These are phyloP conservation scores for Hansenula sp. DNA, from an alignment of 1,139 yeast genomes.

Conservation along the genomic window DNA sequence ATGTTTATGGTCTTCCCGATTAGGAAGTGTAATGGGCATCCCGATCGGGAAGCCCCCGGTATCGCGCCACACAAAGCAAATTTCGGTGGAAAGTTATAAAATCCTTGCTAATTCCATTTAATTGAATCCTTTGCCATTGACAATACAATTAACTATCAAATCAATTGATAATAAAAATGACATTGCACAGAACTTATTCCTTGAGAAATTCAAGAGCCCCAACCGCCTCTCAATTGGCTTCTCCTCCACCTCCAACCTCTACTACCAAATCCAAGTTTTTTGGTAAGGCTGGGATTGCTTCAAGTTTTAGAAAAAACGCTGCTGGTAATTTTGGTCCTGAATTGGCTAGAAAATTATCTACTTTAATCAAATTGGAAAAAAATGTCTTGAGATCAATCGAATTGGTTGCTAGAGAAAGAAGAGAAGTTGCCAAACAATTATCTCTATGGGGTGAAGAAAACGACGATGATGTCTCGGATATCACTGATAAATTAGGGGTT, in stretches of 20 bases:
- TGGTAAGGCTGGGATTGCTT: conserved; percentile 67
- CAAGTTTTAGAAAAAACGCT: conserved; percentile 62
- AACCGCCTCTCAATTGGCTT: conserved; percentile 75
- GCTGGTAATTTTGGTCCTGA: conserved; percentile 81
- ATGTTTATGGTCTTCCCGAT: not conserved
- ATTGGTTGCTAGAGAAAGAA: conserved; percentile 72
- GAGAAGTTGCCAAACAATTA: conserved; percentile 80
- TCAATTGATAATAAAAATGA: not conserved
- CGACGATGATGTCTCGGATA: conserved; percentile 81
- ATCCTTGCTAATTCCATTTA: no score
- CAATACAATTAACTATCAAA: no score
- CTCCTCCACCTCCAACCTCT: conserved; percentile 79
- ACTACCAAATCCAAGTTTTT: conserved; percentile 67
- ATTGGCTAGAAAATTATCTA: conserved; percentile 70
- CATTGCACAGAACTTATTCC: conserved; percentile 78
- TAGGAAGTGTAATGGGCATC: not conserved
- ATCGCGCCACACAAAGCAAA: no score
- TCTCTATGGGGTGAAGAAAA: conserved; percentile 83
- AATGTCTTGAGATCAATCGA: conserved; percentile 78
- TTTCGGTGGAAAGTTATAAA: no score
- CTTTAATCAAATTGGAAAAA: conserved; percentile 78
- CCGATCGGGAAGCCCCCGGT: not conserved
- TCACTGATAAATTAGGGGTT: conserved; percentile 84
- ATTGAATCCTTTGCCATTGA: no score
- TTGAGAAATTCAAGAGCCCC: conserved; percentile 78